A percentile compares a stretch with the other conserved stretches of the same genome.
phyloP scores from a whole-genome alignment of 208 protist species.

The Crithidia acanthocephali region DNA sequence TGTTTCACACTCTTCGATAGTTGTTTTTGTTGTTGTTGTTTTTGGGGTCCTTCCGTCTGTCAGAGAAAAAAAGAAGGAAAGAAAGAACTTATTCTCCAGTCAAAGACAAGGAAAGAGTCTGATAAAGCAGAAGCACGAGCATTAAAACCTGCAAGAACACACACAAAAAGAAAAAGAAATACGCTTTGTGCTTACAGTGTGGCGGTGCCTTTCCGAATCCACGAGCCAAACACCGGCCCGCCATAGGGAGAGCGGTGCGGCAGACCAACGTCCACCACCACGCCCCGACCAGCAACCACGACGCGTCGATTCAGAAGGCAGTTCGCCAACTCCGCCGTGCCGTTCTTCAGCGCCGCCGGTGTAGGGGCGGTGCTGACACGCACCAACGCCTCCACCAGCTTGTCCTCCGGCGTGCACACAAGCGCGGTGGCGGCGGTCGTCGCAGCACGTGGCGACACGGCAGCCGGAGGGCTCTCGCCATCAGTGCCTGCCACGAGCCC shows the following conservation, averaged over 20 bases:
- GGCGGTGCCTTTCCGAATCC: constrained; percentile 22
- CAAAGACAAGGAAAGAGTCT: no score
- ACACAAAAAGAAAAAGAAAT: not conserved
- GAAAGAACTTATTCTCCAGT: no score
- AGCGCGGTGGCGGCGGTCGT: constrained; percentile 10
- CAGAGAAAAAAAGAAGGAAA: no score
- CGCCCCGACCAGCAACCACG: constrained; percentile 19
- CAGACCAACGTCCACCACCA: constrained; percentile 36
- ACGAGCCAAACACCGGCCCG: constrained; percentile 19
- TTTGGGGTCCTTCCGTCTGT: no score
- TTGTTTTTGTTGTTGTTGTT: no score
- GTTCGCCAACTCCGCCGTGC: constrained; percentile 31
- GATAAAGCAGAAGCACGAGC: not conserved
- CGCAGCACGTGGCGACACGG: not conserved
- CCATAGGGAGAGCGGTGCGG: not conserved
- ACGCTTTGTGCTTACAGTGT: not conserved
- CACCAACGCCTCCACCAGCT: constrained; percentile 32
- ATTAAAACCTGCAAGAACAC: not conserved
- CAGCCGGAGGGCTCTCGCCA: no score
- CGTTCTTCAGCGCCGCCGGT: not conserved
- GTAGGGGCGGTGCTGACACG: constrained; percentile 19
- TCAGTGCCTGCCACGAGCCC: no score
- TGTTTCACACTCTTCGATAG: no score
- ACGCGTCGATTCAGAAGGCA: constrained; percentile 33
- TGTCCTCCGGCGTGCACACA: constrained; percentile 20